A percentile compares a stretch with the other conserved stretches of the same genome.
phyloP scores from a whole-genome alignment of 1,284 basidiomycete genomes.

The Mycosarcoma mackinlayi region DNA sequence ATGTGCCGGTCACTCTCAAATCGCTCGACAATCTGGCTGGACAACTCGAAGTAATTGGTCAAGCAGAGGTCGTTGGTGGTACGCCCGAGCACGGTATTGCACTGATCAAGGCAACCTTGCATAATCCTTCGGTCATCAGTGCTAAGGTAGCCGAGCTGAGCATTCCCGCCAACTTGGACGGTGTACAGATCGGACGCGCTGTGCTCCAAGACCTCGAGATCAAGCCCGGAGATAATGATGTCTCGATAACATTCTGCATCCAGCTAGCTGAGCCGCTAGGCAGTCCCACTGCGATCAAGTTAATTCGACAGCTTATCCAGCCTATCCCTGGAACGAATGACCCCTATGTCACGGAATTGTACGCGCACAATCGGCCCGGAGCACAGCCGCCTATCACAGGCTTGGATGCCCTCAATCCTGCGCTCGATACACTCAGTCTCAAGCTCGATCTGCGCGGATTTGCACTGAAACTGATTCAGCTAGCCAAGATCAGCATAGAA shows the following conservation, averaged over 20 bases:
- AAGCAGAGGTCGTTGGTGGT: conserved; percentile 32
- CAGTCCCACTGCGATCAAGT: conserved; percentile 72
- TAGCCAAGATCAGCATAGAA: conserved; percentile 34
- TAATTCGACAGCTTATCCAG: conserved; percentile 59
- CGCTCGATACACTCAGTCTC: conserved; percentile 69
- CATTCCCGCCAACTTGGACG: conserved; percentile 75
- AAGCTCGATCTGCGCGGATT: conserved; percentile 72
- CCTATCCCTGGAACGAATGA: conserved; percentile 17
- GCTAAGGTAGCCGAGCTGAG: conserved; percentile 74
- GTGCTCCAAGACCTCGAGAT: conserved; percentile 71
- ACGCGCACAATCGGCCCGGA: conserved; percentile 75
- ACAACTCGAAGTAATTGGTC: conserved; percentile 70
- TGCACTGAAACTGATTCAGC: conserved; percentile 30
- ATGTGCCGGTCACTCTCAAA: conserved; percentile 73
- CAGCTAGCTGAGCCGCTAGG: conserved; percentile 75
- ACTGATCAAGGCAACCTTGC: conserved; percentile 13
- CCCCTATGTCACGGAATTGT: conserved; percentile 66
- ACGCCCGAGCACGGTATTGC: conserved; percentile 24
- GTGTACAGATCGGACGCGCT: conserved; percentile 69
- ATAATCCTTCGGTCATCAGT: conserved; percentile 71
- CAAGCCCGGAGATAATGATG: conserved; percentile 73
- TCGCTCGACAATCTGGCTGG: conserved; percentile 68
- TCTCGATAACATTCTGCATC: conserved; percentile 76
- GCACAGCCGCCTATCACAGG: conserved; percentile 72
- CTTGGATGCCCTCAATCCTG: conserved; percentile 7